These are phyloP conservation scores for Lachancea dasiensis DNA, from an alignment of 805 yeast species.

Conservation along the genomic window DNA sequence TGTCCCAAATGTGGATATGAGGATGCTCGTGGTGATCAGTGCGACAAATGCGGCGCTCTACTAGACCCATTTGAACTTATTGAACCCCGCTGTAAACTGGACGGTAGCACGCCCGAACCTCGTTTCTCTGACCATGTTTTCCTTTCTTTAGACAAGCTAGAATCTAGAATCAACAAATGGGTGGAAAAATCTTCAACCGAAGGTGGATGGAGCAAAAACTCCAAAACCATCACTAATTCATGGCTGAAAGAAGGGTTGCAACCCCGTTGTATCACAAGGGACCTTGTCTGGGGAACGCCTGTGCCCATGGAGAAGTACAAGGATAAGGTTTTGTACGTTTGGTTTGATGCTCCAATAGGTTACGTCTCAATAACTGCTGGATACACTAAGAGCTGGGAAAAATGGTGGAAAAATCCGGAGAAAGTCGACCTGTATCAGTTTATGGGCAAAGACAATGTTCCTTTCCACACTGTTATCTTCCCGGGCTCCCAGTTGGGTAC, in stretches of 20 bases:
- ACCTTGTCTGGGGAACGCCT: constrained; percentile 96
- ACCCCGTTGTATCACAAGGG: constrained; percentile 96
- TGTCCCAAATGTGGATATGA: constrained; percentile 94
- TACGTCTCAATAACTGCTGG: constrained; percentile 94
- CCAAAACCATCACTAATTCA: constrained; percentile 78
- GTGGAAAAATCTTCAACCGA: constrained; percentile 55
- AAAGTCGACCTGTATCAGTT: constrained; percentile 86
- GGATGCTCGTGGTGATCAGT: constrained; percentile 99
- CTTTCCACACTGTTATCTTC: constrained; percentile 98
- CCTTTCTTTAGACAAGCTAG: constrained; percentile 76
- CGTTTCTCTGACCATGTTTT: constrained; percentile 81
- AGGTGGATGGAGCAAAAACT: constrained; percentile 90
- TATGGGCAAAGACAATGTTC: constrained; percentile 99
- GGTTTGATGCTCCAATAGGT: constrained; percentile 99
- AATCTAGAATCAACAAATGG: constrained; percentile 72
- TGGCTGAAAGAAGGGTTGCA: constrained; percentile 93
- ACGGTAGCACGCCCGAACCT: constrained; percentile 72
- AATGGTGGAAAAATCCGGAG: constrained; percentile 96
- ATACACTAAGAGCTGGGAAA: constrained; percentile 71
- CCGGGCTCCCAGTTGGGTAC: constrained; percentile 93
- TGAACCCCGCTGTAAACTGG: constrained; percentile 93
- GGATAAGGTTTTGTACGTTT: constrained; percentile 90
- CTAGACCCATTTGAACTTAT: constrained; percentile 90
- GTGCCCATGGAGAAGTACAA: constrained; percentile 85
- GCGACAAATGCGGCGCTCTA: constrained; percentile 91